Percentiles rank a stretch among this genome's conserved stretches.
Conservation (phyloP, 225 moss, liverwort and hornwort species). For the Sphagnum contortum region DNA sequence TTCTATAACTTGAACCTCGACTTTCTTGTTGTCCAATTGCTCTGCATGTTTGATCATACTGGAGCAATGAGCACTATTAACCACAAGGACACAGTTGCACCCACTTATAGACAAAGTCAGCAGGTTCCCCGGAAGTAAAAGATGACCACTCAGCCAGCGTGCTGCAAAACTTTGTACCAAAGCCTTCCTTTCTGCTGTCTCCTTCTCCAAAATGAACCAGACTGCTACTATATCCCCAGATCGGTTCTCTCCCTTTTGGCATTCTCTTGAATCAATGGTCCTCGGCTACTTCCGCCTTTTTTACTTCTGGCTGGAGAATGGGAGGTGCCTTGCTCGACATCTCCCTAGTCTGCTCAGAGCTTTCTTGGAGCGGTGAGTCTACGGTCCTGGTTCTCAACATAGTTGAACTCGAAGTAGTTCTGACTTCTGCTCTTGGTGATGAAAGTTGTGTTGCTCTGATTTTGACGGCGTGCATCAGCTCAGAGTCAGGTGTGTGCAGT, state of each 20-base stretch:
- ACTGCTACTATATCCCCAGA: conserved; percentile 60
- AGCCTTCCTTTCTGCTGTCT: conserved; percentile 49
- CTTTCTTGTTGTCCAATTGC: conserved; percentile 8
- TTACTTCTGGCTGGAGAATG: no score
- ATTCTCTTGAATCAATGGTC: no score
- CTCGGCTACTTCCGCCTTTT: no score
- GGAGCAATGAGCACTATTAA: conserved; percentile 19
- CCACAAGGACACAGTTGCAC: conserved; percentile 70
- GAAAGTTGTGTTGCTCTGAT: conserved; percentile 18
- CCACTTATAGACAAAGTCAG: conserved; percentile 67
- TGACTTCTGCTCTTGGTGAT: conserved; percentile 30
- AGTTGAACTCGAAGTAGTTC: conserved; percentile 31
- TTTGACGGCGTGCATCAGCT: conserved; percentile 58
- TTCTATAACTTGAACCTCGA: conserved; percentile 12
- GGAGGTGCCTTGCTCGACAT: no score
- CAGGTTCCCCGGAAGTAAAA: conserved; percentile 68
- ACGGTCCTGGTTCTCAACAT: no score
- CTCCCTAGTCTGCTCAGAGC: no score
- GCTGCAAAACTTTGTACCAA: conserved; percentile 62
- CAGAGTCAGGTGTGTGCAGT: conserved; percentile 44
- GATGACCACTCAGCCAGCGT: conserved; percentile 73
- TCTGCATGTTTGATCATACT: conserved; percentile 14
- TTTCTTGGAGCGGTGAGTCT: no score
- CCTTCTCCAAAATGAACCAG: conserved; percentile 48
- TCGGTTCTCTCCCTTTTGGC: no score